A percentile compares a stretch with the other conserved stretches of the same genome.
Conservation (phyloP, 2,329 filamentous ascomycete species). For the Trichoderma koningiopsis region DNA sequence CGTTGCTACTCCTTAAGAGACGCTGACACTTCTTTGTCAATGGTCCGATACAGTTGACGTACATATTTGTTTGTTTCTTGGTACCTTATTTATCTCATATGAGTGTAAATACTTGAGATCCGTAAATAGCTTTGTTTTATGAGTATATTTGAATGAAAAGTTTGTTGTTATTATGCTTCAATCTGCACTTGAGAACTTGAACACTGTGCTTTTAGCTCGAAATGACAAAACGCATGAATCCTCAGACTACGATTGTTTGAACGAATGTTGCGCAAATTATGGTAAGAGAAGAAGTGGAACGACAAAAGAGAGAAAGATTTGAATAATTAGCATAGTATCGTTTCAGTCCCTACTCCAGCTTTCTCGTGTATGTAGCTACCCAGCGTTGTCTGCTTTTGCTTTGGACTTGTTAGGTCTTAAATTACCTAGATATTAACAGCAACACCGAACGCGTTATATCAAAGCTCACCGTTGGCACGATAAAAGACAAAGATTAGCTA, state of each 20-base stretch:
- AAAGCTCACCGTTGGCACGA: too few relatives aligned
- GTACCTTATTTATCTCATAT: neutral
- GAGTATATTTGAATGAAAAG: neutral
- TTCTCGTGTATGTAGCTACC: too few relatives aligned
- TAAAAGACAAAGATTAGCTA: too few relatives aligned
- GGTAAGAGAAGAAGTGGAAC: neutral
- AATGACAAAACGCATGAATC: neutral
- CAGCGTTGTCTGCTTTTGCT: too few relatives aligned
- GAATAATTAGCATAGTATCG: too few relatives aligned
- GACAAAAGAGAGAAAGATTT: too few relatives aligned
- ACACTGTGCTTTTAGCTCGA: neutral
- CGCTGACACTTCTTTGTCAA: neutral
- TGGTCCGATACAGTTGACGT: neutral
- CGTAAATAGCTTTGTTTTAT: conserved; percentile 6
- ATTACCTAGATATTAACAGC: too few relatives aligned
- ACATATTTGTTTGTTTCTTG: neutral
- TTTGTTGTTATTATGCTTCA: neutral
- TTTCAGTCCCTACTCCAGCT: too few relatives aligned
- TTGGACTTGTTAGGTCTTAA: too few relatives aligned
- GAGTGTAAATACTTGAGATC: neutral
- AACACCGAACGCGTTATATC: too few relatives aligned
- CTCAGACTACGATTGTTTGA: neutral
- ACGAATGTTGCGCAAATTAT: neutral
- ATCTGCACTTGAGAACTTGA: neutral
- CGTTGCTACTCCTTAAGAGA: neutral